A percentile compares a stretch with the other conserved stretches of the same genome.
phyloP scores from a whole-genome alignment of 345 rosid species.

The Cardamine resedifolia region DNA sequence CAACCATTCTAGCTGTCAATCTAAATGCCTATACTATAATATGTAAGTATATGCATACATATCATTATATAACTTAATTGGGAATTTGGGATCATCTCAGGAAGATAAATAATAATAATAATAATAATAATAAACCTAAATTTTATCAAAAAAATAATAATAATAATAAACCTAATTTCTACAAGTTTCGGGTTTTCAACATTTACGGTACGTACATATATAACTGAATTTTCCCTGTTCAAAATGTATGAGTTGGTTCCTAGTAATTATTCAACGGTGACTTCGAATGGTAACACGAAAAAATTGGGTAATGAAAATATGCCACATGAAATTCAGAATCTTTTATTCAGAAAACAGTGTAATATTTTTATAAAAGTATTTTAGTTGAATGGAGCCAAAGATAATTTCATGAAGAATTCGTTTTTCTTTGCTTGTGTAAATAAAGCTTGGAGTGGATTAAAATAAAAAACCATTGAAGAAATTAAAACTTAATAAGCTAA shows the following conservation, averaged over 20 bases:
- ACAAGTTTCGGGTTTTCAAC: background rate
- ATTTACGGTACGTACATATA: background rate
- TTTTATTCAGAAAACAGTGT: background rate
- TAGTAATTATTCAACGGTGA: background rate
- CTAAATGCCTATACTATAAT: background rate
- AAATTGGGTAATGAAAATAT: background rate
- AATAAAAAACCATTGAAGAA: background rate
- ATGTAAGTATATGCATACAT: background rate
- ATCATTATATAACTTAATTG: background rate
- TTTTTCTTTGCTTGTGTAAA: no score
- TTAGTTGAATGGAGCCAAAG: background rate
- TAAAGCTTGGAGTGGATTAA: background rate
- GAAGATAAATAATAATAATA: no score
- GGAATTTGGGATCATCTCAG: background rate
- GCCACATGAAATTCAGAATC: background rate
- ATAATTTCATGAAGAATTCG: background rate
- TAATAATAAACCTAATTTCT: background rate
- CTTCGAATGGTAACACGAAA: background rate
- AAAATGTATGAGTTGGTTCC: background rate
- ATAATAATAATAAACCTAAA: background rate
- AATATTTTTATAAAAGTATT: background rate
- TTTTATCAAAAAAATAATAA: no score
- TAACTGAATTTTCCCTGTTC: background rate
- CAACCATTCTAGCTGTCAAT: constrained; percentile 31
- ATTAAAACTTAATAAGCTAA: background rate